Evolutionary conservation across 495 filamentous ascomycete species (phyloP).

Genomic region (Tirmania nivea): DNA sequence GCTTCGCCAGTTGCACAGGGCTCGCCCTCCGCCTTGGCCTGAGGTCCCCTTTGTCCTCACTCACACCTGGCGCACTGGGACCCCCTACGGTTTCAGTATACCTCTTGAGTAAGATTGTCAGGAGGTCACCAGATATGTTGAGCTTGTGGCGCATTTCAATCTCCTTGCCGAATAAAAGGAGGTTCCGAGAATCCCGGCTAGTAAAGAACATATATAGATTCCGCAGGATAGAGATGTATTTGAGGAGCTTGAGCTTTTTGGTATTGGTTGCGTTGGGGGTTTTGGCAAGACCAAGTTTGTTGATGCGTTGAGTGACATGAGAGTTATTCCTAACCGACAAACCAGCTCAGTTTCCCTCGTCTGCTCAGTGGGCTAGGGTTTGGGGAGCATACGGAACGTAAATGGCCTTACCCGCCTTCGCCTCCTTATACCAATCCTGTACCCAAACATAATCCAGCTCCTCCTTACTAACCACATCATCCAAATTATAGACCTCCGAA

Average conservation of each 20-base stretch:
- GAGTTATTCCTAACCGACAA: background rate
- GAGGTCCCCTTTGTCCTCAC: background rate
- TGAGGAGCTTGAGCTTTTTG: constrained; percentile 37
- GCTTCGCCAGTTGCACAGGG: constrained; percentile 12
- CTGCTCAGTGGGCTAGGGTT: background rate
- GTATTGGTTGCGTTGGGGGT: constrained; percentile 16
- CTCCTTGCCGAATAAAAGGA: constrained; percentile 7
- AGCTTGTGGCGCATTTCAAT: background rate
- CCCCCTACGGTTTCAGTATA: constrained; percentile 3
- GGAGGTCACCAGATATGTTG: constrained; percentile 6
- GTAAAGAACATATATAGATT: constrained; percentile 30
- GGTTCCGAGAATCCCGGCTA: constrained; percentile 6
- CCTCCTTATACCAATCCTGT: constrained; percentile 14
- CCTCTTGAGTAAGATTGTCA: constrained; percentile 9
- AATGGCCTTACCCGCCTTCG: constrained; percentile 18
- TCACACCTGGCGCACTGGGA: constrained; percentile 6
- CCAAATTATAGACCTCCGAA: constrained; percentile 62
- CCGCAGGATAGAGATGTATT: constrained; percentile 43
- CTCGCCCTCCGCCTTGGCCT: constrained; percentile 6
- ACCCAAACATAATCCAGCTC: constrained; percentile 22
- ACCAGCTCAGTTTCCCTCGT: background rate
- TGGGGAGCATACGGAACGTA: constrained; percentile 21
- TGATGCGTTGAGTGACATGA: constrained; percentile 11
- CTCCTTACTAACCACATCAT: constrained; percentile 41
- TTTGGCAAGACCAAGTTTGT: constrained; percentile 2